Base-by-base conservation (phyloP, 208 protist species). In the Leishmania martiniquensis region DNA sequence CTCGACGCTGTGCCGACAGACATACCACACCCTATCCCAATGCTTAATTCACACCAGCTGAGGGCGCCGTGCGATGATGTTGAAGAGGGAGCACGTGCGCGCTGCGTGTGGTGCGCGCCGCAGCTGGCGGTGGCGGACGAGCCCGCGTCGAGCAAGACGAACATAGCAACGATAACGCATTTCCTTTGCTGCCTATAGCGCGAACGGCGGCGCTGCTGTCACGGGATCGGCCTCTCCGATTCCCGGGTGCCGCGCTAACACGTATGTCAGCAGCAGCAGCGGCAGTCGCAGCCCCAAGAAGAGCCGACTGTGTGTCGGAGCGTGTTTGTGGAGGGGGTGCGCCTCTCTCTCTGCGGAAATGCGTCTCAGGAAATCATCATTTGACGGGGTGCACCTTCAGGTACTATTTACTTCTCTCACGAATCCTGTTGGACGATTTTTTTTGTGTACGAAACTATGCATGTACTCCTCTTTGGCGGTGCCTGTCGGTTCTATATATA, bases 1-100 rank as follows among this genome's bases (percentile, higher is more conserved):
- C n/a, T n/a, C 69, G 22, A 60, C 44, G 72, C 60, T 45, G 70
- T 57, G 79, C 73, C 63, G 79, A 77, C 20, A 78, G 39, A 83
- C 72, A 71, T 78, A 83, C 79, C 73, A 63, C 42, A 63, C 13
- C 55, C 32, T 47, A 83, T 83, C 79, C 79, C 79, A 83, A 75
- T 83, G 79, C 79, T 82, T 75, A 63, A 75, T 57, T 77, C 44
- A 67, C 44, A 5, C 62, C 57, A 34, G 77, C 72, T 67, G 71
- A 73, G 60, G 62, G 63, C 62, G 55, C 44, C 45, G 5, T 17
- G 3, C 44, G 57, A 22, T n/a, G 57, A 17, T 68, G 72, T 49
- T 25, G 57, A 12, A 25, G 13, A 29, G 42, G 6, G 25, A 20
- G 42, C 15, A 25, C 42, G 25, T 44, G 62, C 20, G 62, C 44